Evolutionary conservation across 2,329 filamentous ascomycete species (phyloP).

Genomic region (Cadophora luteo-olivacea): DNA sequence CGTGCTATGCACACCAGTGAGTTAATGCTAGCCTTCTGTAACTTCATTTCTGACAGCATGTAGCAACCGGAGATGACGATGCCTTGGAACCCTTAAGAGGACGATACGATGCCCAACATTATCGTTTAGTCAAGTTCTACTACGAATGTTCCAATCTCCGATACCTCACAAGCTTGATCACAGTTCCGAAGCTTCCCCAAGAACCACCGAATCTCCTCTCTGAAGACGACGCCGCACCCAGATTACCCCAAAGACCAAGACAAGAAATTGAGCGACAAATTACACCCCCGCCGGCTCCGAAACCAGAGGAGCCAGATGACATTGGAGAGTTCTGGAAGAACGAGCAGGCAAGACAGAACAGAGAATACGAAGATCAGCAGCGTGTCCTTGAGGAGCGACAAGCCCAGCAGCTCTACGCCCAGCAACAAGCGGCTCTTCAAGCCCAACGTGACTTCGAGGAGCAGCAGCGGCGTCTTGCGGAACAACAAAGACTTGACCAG

Average conservation of each 20-base stretch:
- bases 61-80: constrained; percentile 90
- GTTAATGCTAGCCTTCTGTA: constrained; percentile 43
- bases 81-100: constrained; percentile 86
- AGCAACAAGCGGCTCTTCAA: constrained; percentile 82
- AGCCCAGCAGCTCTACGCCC: constrained; percentile 78
- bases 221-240: constrained; percentile 84
- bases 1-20: constrained; percentile 94
- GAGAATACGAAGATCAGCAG: constrained; percentile 95
- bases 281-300: constrained; percentile 71
- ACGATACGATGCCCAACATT: constrained; percentile 94
- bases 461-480: constrained; percentile 84
- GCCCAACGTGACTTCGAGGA: constrained; percentile 96
- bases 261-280: constrained; percentile 73
- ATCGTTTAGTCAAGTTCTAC: constrained; percentile 96
- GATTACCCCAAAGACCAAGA: constrained; percentile 81
- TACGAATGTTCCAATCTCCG: constrained; percentile 98
- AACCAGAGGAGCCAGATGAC: constrained; percentile 84
- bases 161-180: constrained; percentile 95
- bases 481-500: constrained; percentile 90
- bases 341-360: constrained; percentile 88
- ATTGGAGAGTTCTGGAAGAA: constrained; percentile 99
- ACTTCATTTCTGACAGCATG: constrained; percentile 29
- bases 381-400: constrained; percentile 86
- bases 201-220: constrained; percentile 88
- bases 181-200: constrained; percentile 92